These are phyloP conservation scores for Ogataea allantospora DNA, from an alignment of 805 yeast genomes.

Conservation along the genomic window DNA sequence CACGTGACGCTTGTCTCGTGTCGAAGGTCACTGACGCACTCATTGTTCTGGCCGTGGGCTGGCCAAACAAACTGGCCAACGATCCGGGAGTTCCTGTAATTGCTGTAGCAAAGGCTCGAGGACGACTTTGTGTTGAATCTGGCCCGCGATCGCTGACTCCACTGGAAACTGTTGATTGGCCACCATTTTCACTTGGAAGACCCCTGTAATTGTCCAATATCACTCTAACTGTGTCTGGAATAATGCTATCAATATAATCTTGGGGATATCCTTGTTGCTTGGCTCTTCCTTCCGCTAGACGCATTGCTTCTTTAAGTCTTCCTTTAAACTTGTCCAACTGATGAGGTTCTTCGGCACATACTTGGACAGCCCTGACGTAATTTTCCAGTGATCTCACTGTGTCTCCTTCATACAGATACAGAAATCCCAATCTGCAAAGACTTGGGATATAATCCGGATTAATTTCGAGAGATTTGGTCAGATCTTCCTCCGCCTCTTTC, in stretches of 20 bases:
- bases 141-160: slow-evolving; percentile 12
- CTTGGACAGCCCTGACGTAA: slow-evolving; percentile 36
- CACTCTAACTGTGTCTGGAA: slow-evolving; percentile 26
- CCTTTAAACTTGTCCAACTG: slow-evolving; percentile 26
- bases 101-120: slow-evolving; percentile 17
- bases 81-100: slow-evolving; percentile 19
- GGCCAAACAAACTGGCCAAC: slow-evolving; percentile 15
- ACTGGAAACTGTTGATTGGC: slow-evolving; percentile 18
- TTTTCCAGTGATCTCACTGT: slow-evolving; percentile 35
- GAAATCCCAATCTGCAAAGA: slow-evolving; percentile 38
- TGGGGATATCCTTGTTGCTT: slow-evolving; percentile 34
- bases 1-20: slow-evolving; percentile 8
- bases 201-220: slow-evolving; percentile 22
- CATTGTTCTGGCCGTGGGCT: slow-evolving; percentile 4
- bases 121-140: slow-evolving; percentile 15
- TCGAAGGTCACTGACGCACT: slow-evolving; percentile 12
- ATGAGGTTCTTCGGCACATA: slow-evolving; percentile 18
- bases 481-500: slow-evolving; percentile 38
- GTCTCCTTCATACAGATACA: slow-evolving; percentile 36
- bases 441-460: slow-evolving; percentile 39
- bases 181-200: slow-evolving; percentile 5
- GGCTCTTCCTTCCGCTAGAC: slow-evolving; percentile 31
- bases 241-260: slow-evolving; percentile 27
- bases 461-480: slow-evolving; percentile 31
- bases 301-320: slow-evolving; percentile 28